Base-by-base conservation (phyloP, 192 early-diverging fungal genomes). In the Powellomyces hirtus region DNA sequence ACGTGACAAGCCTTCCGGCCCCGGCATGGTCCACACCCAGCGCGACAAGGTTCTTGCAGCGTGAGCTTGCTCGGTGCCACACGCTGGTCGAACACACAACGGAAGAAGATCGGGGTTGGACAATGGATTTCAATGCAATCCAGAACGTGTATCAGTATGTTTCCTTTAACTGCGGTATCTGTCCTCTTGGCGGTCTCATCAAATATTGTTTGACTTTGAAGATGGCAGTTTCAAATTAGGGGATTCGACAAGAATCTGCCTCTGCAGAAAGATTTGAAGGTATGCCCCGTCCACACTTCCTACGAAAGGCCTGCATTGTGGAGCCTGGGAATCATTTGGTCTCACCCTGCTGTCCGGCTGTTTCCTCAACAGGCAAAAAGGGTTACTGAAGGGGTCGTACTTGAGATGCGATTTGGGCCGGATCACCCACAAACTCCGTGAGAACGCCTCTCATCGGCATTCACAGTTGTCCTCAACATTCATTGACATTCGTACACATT, bases 371-470 rank as follows among this genome's bases (percentile, higher is more conserved):
- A 56, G 53, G 29, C 18, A 56, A 6, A 56, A 16, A 34, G 29
- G 16, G 33, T 56, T 31, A 56, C 26, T 31, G 53, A 56, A 56
- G 62, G 62, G 13, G 33, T 63, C 45, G 45, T 50, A 16, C 29
- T 63, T 3, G 62, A 63, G 31, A 45, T 63, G 42, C 40, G 30
- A 20, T 63, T 46, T 30, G 62, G 62, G 6, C 62, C 62, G 4
- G 62, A 63, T 13, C 45, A 49, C 33, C 62, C 62, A 16, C 29
- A 24, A 11, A 63, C 62, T 14, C 62, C 62, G 62, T 61, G 40
- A 61, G 59, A 4, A 4, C 27, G 11, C 24, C 51, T 14, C 26
- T 14, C 10, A 8, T 53, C 14, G 7, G 11, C 26, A 27, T 53
- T 27, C 10, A 18, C 22, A 14, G 10, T 53, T 53, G n/a, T n/a